These are phyloP conservation scores for Boletus subparvulus DNA, from an alignment of 768 basidiomycete genomes.

Conservation along the genomic window DNA sequence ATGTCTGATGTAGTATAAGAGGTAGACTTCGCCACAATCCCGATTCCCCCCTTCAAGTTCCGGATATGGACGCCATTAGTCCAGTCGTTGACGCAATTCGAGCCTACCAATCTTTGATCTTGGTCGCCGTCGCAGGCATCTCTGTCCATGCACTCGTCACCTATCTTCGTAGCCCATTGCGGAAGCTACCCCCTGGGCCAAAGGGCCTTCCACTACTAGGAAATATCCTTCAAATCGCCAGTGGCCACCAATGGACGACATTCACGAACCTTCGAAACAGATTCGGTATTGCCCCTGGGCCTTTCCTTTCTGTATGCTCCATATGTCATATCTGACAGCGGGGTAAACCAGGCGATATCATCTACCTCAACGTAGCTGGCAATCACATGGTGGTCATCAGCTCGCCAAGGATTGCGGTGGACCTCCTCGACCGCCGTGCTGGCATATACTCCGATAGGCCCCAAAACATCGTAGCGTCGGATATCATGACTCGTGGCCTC, in stretches of 20 bases:
- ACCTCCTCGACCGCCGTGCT: conserved; percentile 40
- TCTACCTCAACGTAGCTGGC: conserved; percentile 15
- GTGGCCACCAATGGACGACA: background rate
- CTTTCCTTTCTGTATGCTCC: background rate
- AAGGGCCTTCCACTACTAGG: conserved; percentile 5
- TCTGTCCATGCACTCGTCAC: background rate
- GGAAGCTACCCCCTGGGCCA: conserved; percentile 7
- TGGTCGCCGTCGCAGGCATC: background rate
- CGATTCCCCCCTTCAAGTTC: background rate
- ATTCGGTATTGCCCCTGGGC: background rate
- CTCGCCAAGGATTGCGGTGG: conserved; percentile 30
- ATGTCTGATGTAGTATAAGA: background rate
- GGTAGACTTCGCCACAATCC: too few species aligned
- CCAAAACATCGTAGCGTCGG: conserved; percentile 28
- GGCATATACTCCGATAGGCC: conserved; percentile 35
- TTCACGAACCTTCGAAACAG: background rate
- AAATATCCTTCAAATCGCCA: background rate
- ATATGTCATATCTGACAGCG: background rate
- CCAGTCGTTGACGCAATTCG: background rate
- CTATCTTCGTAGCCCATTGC: conserved; percentile 2
- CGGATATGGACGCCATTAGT: background rate
- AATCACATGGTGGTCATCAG: conserved; percentile 31
- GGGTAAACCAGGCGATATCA: background rate
- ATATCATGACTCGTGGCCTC: conserved; percentile 33
- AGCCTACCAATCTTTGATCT: background rate